A percentile compares a stretch with the other conserved stretches of the same genome.
Evolutionary conservation across 1,284 basidiomycete species (phyloP).

Genomic region (Leccinum fallax): DNA sequence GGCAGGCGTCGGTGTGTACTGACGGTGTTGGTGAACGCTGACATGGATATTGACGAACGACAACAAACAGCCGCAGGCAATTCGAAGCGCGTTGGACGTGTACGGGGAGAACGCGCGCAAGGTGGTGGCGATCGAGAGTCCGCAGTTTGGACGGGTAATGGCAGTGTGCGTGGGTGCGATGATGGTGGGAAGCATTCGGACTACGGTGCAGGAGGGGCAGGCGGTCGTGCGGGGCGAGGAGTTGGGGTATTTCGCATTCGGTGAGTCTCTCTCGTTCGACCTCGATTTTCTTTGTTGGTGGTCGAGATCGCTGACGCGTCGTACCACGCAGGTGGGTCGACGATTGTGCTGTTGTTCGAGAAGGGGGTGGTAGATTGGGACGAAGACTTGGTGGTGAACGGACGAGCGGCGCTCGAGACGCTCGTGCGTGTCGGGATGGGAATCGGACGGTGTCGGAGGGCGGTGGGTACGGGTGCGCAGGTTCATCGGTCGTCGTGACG

Average conservation of each 20-base stretch:
- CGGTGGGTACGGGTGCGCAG: background rate
- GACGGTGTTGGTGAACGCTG: background rate
- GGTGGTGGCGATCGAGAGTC: constrained; percentile 86
- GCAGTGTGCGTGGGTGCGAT: constrained; percentile 89
- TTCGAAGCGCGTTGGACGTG: constrained; percentile 83
- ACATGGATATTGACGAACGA: background rate
- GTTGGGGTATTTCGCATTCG: constrained; percentile 93
- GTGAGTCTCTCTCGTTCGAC: constrained; percentile 46
- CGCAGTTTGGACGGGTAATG: constrained; percentile 87
- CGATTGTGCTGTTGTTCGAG: constrained; percentile 87
- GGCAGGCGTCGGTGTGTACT: background rate
- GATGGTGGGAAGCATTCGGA: constrained; percentile 92
- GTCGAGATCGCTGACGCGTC: background rate
- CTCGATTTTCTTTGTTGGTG: background rate
- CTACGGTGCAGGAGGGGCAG: constrained; percentile 85
- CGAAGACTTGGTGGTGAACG: constrained; percentile 86
- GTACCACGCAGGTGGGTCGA: constrained; percentile 71
- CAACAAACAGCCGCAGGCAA: constrained; percentile 71
- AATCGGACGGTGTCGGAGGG: constrained; percentile 53
- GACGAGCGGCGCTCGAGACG: constrained; percentile 82
- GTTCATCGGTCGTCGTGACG: constrained; percentile 1
- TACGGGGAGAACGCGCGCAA: constrained; percentile 94
- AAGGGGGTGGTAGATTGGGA: constrained; percentile 85
- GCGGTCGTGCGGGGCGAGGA: constrained; percentile 83
- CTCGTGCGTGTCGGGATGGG: constrained; percentile 88